phyloP scores from a whole-genome alignment of 192 early-diverging fungal species.

The Entomortierella chlamydospora region DNA sequence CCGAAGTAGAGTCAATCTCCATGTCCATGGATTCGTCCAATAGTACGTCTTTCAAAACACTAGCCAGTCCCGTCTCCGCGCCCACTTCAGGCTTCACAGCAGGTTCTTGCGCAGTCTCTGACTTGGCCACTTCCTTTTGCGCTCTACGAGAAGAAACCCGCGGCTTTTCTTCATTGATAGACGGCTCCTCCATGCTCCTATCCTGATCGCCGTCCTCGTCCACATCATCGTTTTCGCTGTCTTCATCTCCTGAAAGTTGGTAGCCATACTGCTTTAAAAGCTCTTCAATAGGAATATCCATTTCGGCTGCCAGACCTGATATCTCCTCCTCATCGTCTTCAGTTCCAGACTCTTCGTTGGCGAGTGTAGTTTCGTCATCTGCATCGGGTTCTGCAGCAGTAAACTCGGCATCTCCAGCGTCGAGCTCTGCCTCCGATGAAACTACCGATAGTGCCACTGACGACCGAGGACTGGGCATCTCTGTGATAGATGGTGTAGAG shows the following conservation, averaged over 20 bases:
- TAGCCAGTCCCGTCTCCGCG: constrained; percentile 2
- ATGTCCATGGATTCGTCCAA: constrained; percentile 27
- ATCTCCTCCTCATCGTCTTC: constrained; percentile 65
- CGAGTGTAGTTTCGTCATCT: constrained; percentile 50
- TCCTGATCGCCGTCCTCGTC: constrained; percentile 32
- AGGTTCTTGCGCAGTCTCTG: neutral
- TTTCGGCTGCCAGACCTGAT: constrained; percentile 67
- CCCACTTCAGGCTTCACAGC: constrained; percentile 5
- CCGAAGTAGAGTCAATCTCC: constrained; percentile 34
- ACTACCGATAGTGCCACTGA: constrained; percentile 20
- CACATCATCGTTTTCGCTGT: constrained; percentile 30
- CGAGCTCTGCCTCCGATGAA: constrained; percentile 37
- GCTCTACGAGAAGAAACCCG: neutral
- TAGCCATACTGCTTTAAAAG: constrained; percentile 67
- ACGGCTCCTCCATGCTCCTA: neutral
- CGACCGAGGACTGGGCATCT: constrained; percentile 32
- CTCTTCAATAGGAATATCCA: constrained; percentile 71
- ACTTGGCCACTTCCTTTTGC: neutral
- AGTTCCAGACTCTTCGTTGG: constrained; percentile 37
- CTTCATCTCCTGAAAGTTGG: constrained; percentile 32
- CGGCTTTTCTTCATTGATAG: neutral
- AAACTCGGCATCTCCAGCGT: constrained; percentile 45
- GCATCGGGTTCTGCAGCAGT: constrained; percentile 22
- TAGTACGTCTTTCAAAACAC: constrained; percentile 12
- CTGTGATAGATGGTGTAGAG: constrained; percentile 14